A percentile compares a stretch with the other conserved stretches of the same genome.
phyloP scores from a whole-genome alignment of 176 grass and related monocot species.

The Aegilops umbellulata region DNA sequence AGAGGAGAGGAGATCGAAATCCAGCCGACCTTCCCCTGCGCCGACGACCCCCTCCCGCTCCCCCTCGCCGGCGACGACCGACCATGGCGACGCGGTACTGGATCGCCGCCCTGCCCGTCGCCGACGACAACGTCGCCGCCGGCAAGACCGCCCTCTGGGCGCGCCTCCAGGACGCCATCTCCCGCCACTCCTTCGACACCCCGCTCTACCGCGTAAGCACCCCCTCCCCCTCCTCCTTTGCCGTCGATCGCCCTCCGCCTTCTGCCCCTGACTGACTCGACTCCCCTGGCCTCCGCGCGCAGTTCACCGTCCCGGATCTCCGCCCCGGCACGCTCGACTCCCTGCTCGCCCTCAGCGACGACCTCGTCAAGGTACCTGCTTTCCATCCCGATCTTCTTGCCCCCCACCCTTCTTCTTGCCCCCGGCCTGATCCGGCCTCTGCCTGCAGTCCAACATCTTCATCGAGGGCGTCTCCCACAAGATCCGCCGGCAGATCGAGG shows the following conservation, averaged over 20 bases:
- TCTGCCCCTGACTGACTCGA: not conserved
- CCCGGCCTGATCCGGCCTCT: too few relatives aligned
- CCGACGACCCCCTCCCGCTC: not conserved
- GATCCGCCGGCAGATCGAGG: constrained; percentile 96
- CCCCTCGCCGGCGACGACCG: not conserved
- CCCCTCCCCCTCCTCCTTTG: not conserved
- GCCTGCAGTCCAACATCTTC: constrained; percentile 75
- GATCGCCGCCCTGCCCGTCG: constrained; percentile 74
- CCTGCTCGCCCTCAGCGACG: constrained; percentile 94
- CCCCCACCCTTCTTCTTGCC: too few relatives aligned
- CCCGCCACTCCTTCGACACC: constrained; percentile 87
- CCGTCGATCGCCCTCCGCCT: not conserved
- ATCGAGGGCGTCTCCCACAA: constrained; percentile 92
- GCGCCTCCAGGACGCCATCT: constrained; percentile 70
- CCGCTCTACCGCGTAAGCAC: constrained; percentile 80
- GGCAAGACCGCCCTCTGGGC: constrained; percentile 47
- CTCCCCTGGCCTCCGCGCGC: not conserved
- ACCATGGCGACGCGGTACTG: constrained; percentile 83
- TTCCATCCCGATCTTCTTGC: not conserved
- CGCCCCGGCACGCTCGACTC: constrained; percentile 93
- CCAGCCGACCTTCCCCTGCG: not conserved
- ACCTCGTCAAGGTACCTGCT: constrained; percentile 69
- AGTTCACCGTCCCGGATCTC: constrained; percentile 85
- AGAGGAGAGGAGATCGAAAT: not conserved
- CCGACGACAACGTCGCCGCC: constrained; percentile 18